Evolutionary conservation across 495 filamentous ascomycete species (phyloP).

Genomic region (Penicillium arizonense): DNA sequence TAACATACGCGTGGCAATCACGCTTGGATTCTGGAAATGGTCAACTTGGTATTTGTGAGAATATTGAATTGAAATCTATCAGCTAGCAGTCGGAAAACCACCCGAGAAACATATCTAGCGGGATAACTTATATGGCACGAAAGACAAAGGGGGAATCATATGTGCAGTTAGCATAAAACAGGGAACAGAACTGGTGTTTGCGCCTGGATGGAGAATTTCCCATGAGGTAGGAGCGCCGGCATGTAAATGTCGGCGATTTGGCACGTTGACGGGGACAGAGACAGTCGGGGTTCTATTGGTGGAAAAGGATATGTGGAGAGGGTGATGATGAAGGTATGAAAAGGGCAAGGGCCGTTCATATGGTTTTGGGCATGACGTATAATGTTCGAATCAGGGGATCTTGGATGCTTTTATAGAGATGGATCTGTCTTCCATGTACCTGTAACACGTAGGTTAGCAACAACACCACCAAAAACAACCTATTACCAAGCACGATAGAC

Average conservation of each 20-base stretch:
- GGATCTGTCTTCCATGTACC: conserved; percentile 41
- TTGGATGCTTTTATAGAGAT: conserved; percentile 22
- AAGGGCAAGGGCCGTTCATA: neutral
- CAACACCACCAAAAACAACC: neutral
- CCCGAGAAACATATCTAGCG: neutral
- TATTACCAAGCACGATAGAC: neutral
- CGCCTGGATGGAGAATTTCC: neutral
- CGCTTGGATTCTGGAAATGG: too few species aligned
- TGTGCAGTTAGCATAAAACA: conserved; percentile 9
- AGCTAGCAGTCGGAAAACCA: neutral
- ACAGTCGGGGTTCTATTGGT: neutral
- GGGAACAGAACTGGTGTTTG: neutral
- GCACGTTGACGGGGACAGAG: neutral
- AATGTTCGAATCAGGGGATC: neutral
- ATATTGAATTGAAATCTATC: conserved; percentile 1
- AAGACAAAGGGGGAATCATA: conserved; percentile 13
- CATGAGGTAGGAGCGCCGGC: neutral
- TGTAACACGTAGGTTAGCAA: conserved; percentile 14
- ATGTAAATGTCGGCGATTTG: neutral
- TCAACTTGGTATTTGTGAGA: too few species aligned
- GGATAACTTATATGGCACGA: conserved; percentile 1
- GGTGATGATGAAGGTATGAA: neutral
- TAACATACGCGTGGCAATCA: too few species aligned
- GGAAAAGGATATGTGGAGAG: neutral
- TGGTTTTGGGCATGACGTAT: neutral